phyloP scores from a whole-genome alignment of 2,329 filamentous ascomycete genomes.

The Claviceps lovelessii region DNA sequence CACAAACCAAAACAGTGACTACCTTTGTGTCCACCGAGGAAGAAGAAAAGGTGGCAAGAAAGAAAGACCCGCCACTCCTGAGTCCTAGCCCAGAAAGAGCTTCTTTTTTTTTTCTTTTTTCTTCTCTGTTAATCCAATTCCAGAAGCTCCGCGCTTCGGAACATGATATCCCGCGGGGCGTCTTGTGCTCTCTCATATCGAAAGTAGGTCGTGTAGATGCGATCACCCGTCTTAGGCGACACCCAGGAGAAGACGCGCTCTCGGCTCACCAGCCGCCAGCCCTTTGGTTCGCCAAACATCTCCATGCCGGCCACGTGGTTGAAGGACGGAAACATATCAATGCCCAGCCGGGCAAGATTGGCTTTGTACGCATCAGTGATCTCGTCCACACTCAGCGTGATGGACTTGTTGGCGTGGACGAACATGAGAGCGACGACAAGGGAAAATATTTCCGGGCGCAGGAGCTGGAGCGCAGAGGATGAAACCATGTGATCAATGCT shows the following conservation, averaged over 20 bases:
- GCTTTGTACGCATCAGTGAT: not conserved
- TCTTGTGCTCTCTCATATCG: not conserved
- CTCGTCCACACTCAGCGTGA: constrained; percentile 1
- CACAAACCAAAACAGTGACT: too few relatives aligned
- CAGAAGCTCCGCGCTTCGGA: not conserved
- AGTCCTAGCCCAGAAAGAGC: too few relatives aligned
- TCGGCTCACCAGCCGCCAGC: not conserved
- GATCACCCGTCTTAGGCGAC: not conserved
- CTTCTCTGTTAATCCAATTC: not conserved
- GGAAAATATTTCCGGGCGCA: not conserved
- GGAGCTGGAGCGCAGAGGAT: not conserved
- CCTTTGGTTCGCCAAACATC: not conserved
- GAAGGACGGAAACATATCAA: not conserved
- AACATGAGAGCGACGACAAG: not conserved
- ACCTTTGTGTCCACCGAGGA: not conserved
- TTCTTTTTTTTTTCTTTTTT: too few relatives aligned
- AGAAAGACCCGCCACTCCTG: not conserved
- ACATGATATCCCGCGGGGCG: not conserved
- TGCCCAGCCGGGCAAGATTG: not conserved
- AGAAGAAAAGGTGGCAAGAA: not conserved
- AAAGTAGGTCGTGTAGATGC: not conserved
- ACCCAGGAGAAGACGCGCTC: not conserved
- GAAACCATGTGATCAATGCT: not conserved
- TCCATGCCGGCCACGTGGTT: not conserved
- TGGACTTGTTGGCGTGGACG: not conserved